A percentile compares a stretch with the other conserved stretches of the same genome.
Conservation (phyloP, 768 basidiomycete genomes). For the Sutorius australiensis region DNA sequence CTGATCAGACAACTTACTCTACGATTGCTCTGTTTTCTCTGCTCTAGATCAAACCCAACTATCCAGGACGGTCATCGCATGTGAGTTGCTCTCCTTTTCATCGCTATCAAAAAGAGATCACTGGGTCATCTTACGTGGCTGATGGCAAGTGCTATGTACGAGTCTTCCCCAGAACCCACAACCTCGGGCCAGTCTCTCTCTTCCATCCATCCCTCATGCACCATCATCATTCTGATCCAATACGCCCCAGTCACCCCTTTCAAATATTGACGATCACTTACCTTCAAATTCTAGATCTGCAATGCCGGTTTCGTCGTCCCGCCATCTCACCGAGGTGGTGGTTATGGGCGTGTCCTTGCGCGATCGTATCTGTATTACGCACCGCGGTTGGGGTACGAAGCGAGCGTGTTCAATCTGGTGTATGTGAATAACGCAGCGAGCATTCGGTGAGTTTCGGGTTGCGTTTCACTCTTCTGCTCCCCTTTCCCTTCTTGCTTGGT, state of each 20-base stretch:
- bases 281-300: constrained; percentile 53
- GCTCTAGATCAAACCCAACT: constrained; percentile 74
- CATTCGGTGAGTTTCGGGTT: constrained; percentile 40
- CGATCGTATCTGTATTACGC: constrained; percentile 78
- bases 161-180: not conserved
- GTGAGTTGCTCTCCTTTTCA: constrained; percentile 43
- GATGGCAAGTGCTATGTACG: not conserved
- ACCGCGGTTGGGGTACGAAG: constrained; percentile 71
- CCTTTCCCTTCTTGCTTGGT: no score
- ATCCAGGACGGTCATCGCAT: constrained; percentile 87
- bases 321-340: constrained; percentile 53
- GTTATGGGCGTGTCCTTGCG: constrained; percentile 70
- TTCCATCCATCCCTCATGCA: not conserved
- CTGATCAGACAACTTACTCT: constrained; percentile 1
- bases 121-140: not conserved
- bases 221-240: not conserved
- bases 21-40: not conserved
- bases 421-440: constrained; percentile 82
- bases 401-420: constrained; percentile 88
- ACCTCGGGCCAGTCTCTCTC: not conserved
- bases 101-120: not conserved
- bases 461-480: not conserved
- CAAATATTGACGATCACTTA: not conserved
- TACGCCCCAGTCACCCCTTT: not conserved
- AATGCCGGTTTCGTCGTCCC: constrained; percentile 89